A percentile compares a stretch with the other conserved stretches of the same genome.
These are phyloP conservation scores for Asterophora lycoperdoides DNA, from an alignment of 768 basidiomycete species.

Conservation along the genomic window DNA sequence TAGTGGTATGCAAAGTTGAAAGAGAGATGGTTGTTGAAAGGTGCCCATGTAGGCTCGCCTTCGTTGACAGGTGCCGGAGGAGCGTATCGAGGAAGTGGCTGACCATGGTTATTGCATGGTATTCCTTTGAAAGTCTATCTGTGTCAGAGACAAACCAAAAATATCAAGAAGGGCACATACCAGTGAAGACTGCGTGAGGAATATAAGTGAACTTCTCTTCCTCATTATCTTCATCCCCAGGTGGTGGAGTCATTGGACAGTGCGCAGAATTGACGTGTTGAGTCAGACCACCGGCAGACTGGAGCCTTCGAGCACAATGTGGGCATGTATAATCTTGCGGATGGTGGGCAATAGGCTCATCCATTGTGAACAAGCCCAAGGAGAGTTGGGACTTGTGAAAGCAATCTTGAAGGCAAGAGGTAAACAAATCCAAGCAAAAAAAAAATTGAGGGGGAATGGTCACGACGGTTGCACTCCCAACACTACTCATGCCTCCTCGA, in stretches of 20 bases:
- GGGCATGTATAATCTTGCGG: not conserved
- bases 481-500: too few species aligned
- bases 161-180: not conserved
- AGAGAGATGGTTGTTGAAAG: conserved; percentile 20
- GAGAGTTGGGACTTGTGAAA: too few species aligned
- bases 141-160: not conserved
- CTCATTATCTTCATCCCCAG: not conserved
- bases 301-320: not conserved
- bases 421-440: too few species aligned
- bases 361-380: too few species aligned
- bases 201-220: not conserved
- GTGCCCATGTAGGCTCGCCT: conserved; percentile 20
- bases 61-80: not conserved
- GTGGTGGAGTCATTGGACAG: not conserved
- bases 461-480: too few species aligned
- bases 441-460: too few species aligned
- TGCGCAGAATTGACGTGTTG: not conserved
- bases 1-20: conserved; percentile 28
- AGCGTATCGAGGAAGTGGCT: not conserved
- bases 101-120: not conserved
- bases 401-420: too few species aligned
- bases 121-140: not conserved
- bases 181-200: not conserved
- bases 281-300: not conserved
- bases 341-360: too few species aligned